Percentiles rank a stretch among this genome's conserved stretches.
Evolutionary conservation across 768 basidiomycete genomes (phyloP).

Genomic region (Auricularia heimuer): DNA sequence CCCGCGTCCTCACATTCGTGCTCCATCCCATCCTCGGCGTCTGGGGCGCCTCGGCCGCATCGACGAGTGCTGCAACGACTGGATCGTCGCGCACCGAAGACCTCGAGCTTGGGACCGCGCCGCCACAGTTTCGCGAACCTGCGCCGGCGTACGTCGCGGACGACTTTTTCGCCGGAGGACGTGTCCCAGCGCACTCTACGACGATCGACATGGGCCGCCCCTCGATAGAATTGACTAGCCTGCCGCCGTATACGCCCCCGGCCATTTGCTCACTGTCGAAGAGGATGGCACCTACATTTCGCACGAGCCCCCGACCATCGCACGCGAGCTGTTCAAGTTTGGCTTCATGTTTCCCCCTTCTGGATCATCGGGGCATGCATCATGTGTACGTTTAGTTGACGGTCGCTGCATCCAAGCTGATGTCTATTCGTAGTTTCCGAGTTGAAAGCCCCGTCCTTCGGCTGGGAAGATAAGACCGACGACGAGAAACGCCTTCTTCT

Average conservation of each 20-base stretch:
- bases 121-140: not conserved
- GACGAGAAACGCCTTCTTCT: slow-evolving; percentile 25
- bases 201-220: not conserved
- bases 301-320: slow-evolving; percentile 33
- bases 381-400: slow-evolving; percentile 10
- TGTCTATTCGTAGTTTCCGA: slow-evolving; percentile 20
- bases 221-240: not conserved
- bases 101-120: not conserved
- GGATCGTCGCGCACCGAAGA: not conserved
- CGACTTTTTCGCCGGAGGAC: not conserved
- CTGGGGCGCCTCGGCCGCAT: not conserved
- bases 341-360: slow-evolving; percentile 42
- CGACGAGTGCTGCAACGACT: not conserved
- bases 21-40: not conserved
- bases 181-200: not conserved
- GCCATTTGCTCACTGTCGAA: not conserved
- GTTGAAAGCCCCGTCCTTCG: slow-evolving; percentile 23
- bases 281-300: not conserved
- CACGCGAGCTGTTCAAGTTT: slow-evolving; percentile 38
- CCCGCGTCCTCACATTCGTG: not conserved
- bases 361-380: slow-evolving; percentile 36
- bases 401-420: not conserved
- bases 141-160: not conserved
- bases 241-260: not conserved
- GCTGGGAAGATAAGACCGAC: slow-evolving; percentile 29